phyloP scores from a whole-genome alignment of 1,284 basidiomycete species.

The Anthracocystis panici-leucophaei region DNA sequence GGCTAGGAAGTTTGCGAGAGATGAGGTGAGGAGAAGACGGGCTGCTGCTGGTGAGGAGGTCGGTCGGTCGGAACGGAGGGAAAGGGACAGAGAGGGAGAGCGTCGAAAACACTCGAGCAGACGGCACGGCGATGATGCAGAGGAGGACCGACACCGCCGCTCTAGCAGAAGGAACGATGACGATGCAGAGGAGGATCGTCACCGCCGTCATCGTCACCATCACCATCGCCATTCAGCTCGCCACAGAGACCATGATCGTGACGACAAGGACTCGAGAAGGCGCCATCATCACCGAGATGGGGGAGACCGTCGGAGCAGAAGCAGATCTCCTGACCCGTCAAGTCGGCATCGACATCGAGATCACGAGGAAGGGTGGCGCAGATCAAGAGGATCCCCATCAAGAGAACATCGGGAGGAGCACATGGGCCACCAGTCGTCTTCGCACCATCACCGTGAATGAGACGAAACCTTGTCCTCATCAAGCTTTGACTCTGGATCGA shows the following conservation, averaged over 20 bases:
- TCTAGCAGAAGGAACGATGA: constrained; percentile 1
- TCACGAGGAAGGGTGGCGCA: constrained; percentile 4
- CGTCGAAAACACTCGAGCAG: constrained; percentile 12
- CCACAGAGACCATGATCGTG: constrained; percentile 14
- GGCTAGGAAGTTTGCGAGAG: constrained; percentile 50
- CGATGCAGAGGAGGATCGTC: constrained; percentile 5
- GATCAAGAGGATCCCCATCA: background rate
- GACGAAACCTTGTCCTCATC: background rate
- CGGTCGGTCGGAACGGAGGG: constrained; percentile 22
- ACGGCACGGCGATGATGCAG: constrained; percentile 14
- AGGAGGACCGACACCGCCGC: background rate
- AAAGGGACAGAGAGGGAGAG: constrained; percentile 13
- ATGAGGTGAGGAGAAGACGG: constrained; percentile 37
- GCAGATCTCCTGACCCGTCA: constrained; percentile 24
- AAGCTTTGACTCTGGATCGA: no score
- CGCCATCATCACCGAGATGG: constrained; percentile 10
- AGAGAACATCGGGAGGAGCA: constrained; percentile 3
- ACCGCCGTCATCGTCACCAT: constrained; percentile 9
- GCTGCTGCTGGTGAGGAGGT: constrained; percentile 39
- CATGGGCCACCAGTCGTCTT: background rate
- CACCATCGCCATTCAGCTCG: constrained; percentile 11
- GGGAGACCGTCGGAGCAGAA: constrained; percentile 23
- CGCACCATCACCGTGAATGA: constrained; percentile 2
- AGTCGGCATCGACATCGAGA: constrained; percentile 12
- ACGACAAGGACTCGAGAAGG: constrained; percentile 13